A percentile compares a stretch with the other conserved stretches of the same genome.
Evolutionary conservation across 2,329 filamentous ascomycete species (phyloP).

Genomic region (Arachnomyces sp.): DNA sequence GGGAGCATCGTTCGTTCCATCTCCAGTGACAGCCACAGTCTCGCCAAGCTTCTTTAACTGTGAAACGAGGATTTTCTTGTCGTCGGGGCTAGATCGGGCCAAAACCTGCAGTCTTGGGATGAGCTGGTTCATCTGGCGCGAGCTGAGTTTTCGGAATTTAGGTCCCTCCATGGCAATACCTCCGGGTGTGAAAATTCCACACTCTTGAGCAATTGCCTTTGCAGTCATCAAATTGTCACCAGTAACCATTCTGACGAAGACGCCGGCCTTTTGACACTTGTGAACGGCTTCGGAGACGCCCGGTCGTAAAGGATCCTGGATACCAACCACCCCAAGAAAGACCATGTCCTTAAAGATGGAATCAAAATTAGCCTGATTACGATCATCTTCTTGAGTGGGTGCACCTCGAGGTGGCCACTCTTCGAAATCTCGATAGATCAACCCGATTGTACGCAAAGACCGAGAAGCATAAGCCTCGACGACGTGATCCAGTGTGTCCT

Average conservation of each 20-base stretch:
- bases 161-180: conserved; percentile 63
- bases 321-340: conserved; percentile 65
- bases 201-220: conserved; percentile 65
- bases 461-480: conserved; percentile 72
- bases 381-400: conserved; percentile 50
- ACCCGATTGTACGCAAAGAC: conserved; percentile 75
- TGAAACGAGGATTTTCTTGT: conserved; percentile 58
- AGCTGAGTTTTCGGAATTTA: conserved; percentile 55
- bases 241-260: conserved; percentile 78
- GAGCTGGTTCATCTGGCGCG: conserved; percentile 51
- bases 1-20: conserved; percentile 60
- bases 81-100: conserved; percentile 59
- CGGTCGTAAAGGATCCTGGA: conserved; percentile 70
- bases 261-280: conserved; percentile 67
- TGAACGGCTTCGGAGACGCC: conserved; percentile 68
- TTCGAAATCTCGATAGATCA: conserved; percentile 77
- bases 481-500: conserved; percentile 53
- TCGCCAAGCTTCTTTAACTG: conserved; percentile 58
- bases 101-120: conserved; percentile 57
- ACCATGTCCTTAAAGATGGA: conserved; percentile 61
- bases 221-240: conserved; percentile 65
- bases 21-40: conserved; percentile 57
- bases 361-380: conserved; percentile 57
- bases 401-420: conserved; percentile 69
- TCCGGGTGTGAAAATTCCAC: conserved; percentile 56